Evolutionary conservation across 2,329 filamentous ascomycete genomes (phyloP), one percentile per base, ranked within the genome.

Genomic region (Waltergamsia citrina): DNA sequence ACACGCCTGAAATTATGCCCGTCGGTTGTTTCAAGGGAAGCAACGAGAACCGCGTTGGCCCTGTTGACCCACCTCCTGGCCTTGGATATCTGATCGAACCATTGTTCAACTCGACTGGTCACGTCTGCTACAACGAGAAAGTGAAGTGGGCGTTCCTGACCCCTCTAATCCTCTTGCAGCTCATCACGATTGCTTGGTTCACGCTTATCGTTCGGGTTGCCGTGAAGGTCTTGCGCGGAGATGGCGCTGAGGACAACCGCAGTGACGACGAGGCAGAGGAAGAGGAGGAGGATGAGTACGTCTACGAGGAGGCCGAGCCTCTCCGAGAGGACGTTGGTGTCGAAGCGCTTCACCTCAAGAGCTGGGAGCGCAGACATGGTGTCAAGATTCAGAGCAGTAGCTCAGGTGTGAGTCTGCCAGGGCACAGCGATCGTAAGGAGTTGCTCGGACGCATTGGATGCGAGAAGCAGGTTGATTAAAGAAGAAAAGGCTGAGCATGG

Each of bases 151-250:
- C 69, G 10, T 96, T 96, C 62, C 64, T 96, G 12, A 67, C 70
- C 8, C 70, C 85, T 25, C 74, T 98, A 3, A 64, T 93, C 10
- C 71, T 80, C 24, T 68, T 98, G 16, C 87, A 96, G 57, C 64
- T 69, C 16, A 71, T 98, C 34, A 87, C 84, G 21, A 63, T 94
- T 23, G 69, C 84, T 41, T 96, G 92, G 92, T 94, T 96, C 51
- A 70, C 67, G 41, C 83, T 94, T 78, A 94, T 96, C 44, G 59
- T 88, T 25, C 76, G 78, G 37, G 84, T 98, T 3, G 87, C 87
- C 16, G 69, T 82, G 41, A 79, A 81, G 40, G 87, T 96, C 6
- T 53, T 96, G 23, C 73, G 70, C 33, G 88, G 90, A 21, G 74
- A 70, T 24, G 68, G 75, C 21, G 87, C 90, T 5, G 87, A 95